Evolutionary conservation across 1,284 basidiomycete species (phyloP).

Genomic region (Flammula alnicola): DNA sequence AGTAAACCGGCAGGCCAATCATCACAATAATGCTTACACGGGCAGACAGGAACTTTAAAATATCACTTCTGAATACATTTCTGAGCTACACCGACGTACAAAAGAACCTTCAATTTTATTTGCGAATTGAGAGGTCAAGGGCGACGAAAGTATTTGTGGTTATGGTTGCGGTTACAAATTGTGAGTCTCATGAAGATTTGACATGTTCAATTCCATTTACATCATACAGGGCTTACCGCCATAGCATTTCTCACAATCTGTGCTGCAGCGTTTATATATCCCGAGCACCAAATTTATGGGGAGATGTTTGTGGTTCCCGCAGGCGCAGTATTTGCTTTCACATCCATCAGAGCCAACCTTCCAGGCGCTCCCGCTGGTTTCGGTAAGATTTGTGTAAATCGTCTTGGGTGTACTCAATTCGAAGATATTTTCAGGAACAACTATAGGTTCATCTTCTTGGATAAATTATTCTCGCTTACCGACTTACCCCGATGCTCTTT

Average conservation of each 20-base stretch:
- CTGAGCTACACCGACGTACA: not conserved
- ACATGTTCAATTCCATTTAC: not conserved
- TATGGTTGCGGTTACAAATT: constrained; percentile 11
- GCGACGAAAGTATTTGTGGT: constrained; percentile 12
- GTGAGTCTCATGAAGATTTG: not conserved
- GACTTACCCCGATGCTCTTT: not conserved
- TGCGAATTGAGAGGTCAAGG: constrained; percentile 9
- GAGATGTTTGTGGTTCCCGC: constrained; percentile 29
- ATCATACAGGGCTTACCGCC: constrained; percentile 14
- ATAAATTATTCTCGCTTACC: not conserved
- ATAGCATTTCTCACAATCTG: constrained; percentile 13
- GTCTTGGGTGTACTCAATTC: not conserved
- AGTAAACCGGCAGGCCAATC: too few relatives aligned
- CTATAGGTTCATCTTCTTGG: constrained; percentile 9
- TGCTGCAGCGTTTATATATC: constrained; percentile 12
- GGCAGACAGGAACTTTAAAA: constrained; percentile 17
- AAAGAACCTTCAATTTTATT: not conserved
- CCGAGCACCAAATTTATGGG: constrained; percentile 13
- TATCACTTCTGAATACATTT: constrained; percentile 1
- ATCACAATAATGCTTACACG: too few relatives aligned
- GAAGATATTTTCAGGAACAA: constrained; percentile 6
- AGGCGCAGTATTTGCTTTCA: constrained; percentile 25
- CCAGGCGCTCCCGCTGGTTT: constrained; percentile 26
- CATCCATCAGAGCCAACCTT: constrained; percentile 21
- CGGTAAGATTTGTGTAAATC: constrained; percentile 13